These are phyloP conservation scores for Penicillium sp. DNA, from an alignment of 2,329 filamentous ascomycete species.

Conservation along the genomic window DNA sequence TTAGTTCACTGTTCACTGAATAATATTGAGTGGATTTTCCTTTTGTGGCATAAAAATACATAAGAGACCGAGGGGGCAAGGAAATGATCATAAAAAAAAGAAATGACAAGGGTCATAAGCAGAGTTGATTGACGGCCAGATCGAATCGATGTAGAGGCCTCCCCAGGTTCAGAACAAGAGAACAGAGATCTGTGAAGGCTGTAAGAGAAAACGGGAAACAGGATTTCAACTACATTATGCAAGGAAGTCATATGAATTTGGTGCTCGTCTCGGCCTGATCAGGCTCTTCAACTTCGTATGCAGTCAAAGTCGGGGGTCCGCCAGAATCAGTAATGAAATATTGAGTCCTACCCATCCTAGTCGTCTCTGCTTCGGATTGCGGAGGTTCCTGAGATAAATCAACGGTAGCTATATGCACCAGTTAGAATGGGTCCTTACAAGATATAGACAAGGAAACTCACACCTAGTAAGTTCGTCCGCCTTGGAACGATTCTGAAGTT, in stretches of 20 bases:
- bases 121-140: background rate
- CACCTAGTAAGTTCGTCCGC: conserved; percentile 36
- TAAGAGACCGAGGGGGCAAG: background rate
- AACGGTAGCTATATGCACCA: conserved; percentile 12
- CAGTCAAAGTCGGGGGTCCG: conserved; percentile 26
- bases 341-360: conserved; percentile 29
- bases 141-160: background rate
- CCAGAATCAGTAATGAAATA: conserved; percentile 29
- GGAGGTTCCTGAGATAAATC: conserved; percentile 22
- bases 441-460: conserved; percentile 16
- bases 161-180: background rate
- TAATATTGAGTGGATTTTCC: conserved; percentile 4
- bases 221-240: conserved; percentile 8
- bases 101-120: background rate
- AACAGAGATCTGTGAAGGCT: background rate
- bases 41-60: conserved; percentile 1
- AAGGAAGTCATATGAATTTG: background rate
- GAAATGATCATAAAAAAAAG: background rate
- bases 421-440: background rate
- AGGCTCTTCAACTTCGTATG: conserved; percentile 41
- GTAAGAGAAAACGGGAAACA: background rate
- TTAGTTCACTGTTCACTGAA: conserved; percentile 7
- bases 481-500: conserved; percentile 33
- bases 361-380: conserved; percentile 19
- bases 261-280: conserved; percentile 15